Base-by-base conservation (phyloP, 1,284 basidiomycete genomes). In the Ceratobasidium sp. region DNA sequence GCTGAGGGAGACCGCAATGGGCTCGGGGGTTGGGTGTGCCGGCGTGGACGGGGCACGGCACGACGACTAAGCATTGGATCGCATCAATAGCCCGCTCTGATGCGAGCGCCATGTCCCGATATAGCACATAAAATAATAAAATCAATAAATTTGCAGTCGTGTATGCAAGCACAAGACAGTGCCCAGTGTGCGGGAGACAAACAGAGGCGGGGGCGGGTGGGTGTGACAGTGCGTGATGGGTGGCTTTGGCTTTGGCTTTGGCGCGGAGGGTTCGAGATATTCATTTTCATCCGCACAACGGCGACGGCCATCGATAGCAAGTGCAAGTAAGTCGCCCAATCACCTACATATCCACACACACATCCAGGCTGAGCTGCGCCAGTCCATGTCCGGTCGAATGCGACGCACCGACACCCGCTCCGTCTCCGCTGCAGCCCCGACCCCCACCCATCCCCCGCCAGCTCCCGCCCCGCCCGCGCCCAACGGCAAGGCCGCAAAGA, bases 401-500 rank as follows among this genome's bases (percentile, higher is more conserved):
- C 36, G 36, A 41, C 36, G 36, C 36, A 41, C 36, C 36, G 36
- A 41, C 36, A 41, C 50, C 22, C 36, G 48, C 29, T 48, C 50
- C 47, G 57, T 66, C 59, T 54, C 75, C 19, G 60, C 75, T 33
- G 53, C 69, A 51, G 65, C 64, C 64, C 60, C 47, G 33, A 45
- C 57, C 36, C 69, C 69, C 24, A 63, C 63, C 57, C 71, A 54
- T 36, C 48, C 53, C 44, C 27, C 45, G 0, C 44, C 41, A 44
- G n/a, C 54, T 41, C 48, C 59, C 17, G 29, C 60, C 50, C 31
- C 73, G 27, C n/a, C 53, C 22, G 53, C 19, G 44, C 22, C 54
- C 29, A 44, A 69, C 63, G 54, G 51, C 53, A 65, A 54, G 62
- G 11, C 53, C 65, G 73, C 48, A 47, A 86, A 84, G 82, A 85